Evolutionary conservation across 78 protist species (phyloP).

Genomic region (Dictyostelium brefeldianum): DNA sequence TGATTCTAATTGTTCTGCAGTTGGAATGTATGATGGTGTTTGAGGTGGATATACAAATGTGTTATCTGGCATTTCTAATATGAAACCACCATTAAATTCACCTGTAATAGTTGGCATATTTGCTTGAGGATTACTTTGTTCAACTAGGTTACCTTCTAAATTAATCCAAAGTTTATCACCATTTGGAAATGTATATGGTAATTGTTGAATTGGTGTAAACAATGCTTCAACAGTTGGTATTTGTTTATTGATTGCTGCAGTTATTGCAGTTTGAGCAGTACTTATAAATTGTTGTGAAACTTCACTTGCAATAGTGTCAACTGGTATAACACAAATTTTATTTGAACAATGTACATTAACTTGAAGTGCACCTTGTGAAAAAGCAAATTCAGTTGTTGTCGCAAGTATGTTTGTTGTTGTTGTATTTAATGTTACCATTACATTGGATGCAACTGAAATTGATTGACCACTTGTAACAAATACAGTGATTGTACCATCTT

Average conservation of each 20-base stretch:
- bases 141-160: slow-evolving; percentile 5
- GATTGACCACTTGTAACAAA: not conserved
- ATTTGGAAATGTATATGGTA: not conserved
- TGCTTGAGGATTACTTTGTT: not conserved
- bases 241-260: not conserved
- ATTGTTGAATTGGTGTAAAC: slow-evolving; percentile 8
- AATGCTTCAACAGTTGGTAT: slow-evolving; percentile 4
- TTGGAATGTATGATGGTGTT: slow-evolving; percentile 18
- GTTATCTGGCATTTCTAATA: not conserved
- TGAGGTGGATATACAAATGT: slow-evolving; percentile 20
- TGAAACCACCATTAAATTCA: slow-evolving; percentile 21
- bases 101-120: slow-evolving; percentile 20
- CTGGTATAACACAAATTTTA: slow-evolving; percentile 26
- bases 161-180: not conserved
- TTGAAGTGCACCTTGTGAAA: not conserved
- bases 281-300: slow-evolving; percentile 35
- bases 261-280: not conserved
- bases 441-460: not conserved
- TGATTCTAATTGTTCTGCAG: not conserved
- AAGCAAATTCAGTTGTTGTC: not conserved
- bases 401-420: not conserved
- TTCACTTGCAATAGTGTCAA: slow-evolving; percentile 21
- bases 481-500: slow-evolving; percentile 40
- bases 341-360: slow-evolving; percentile 16
- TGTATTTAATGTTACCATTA: not conserved